Evolutionary conservation across 2,329 filamentous ascomycete species (phyloP).

Genomic region (Trichoderma gracile): DNA sequence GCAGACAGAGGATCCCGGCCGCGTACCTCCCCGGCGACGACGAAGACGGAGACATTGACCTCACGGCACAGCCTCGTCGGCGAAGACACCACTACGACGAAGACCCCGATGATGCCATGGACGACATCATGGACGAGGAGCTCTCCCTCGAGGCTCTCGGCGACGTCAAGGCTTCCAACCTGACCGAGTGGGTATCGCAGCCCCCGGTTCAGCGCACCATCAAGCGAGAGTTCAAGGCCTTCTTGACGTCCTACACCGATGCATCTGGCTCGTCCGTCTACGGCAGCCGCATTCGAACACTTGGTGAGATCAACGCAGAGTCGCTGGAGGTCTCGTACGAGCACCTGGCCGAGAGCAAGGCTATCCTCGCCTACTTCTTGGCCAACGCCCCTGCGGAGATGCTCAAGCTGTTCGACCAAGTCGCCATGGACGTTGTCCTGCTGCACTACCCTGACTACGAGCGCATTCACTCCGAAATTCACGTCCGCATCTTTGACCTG

Average conservation of each 20-base stretch:
- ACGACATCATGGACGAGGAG: conserved; percentile 94
- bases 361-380: conserved; percentile 91
- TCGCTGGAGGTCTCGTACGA: conserved; percentile 95
- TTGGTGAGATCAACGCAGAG: conserved; percentile 97
- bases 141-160: conserved; percentile 86
- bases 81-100: conserved; percentile 92
- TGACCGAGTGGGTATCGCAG: conserved; percentile 94
- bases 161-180: conserved; percentile 88
- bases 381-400: conserved; percentile 96
- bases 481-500: conserved; percentile 93
- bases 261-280: conserved; percentile 89
- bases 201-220: conserved; percentile 90
- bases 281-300: conserved; percentile 85
- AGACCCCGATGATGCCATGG: conserved; percentile 88
- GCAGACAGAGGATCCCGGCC: conserved; percentile 65
- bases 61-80: conserved; percentile 81
- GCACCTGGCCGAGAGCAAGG: conserved; percentile 86
- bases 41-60: conserved; percentile 79
- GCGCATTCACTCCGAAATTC: conserved; percentile 95
- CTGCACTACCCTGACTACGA: conserved; percentile 98
- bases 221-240: conserved; percentile 94
- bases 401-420: conserved; percentile 92
- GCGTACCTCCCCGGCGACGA: conserved; percentile 80
- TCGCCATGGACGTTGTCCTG: conserved; percentile 93
- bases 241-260: conserved; percentile 94